Conservation (phyloP, 2,329 filamentous ascomycete species). For the Scolecobasidium constrictum region DNA sequence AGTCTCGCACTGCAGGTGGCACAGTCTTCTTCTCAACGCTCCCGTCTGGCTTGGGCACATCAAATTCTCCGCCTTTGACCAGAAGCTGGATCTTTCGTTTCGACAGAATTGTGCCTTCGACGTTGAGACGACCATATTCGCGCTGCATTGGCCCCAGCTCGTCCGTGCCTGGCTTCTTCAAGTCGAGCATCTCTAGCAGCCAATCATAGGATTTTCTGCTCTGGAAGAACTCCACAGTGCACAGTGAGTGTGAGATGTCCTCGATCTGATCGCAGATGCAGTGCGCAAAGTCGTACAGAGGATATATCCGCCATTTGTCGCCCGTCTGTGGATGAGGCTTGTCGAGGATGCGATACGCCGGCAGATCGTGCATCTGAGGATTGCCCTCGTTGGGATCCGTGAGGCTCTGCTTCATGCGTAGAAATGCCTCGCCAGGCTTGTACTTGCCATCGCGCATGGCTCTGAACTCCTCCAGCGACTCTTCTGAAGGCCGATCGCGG, state of each 20-base stretch:
- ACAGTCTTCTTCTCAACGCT: conserved; percentile 26
- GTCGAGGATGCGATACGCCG: conserved; percentile 75
- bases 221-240: conserved; percentile 84
- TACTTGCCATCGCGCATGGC: conserved; percentile 91
- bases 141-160: conserved; percentile 68
- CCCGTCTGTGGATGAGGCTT: conserved; percentile 73
- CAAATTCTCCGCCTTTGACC: conserved; percentile 50
- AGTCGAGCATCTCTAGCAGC: conserved; percentile 68
- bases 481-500: conserved; percentile 61
- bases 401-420: conserved; percentile 87
- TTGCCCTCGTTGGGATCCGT: conserved; percentile 56
- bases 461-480: conserved; percentile 72
- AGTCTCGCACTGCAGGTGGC: conserved; percentile 58
- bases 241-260: conserved; percentile 81
- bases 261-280: conserved; percentile 90
- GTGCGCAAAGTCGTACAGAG: conserved; percentile 88
- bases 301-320: conserved; percentile 82
- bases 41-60: conserved; percentile 33
- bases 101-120: conserved; percentile 75
- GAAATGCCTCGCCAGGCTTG: conserved; percentile 67
- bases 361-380: conserved; percentile 93
- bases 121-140: conserved; percentile 69
- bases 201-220: conserved; percentile 84
- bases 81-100: conserved; percentile 77
- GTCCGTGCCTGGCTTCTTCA: conserved; percentile 56